phyloP scores from a whole-genome alignment of 148 eudicot genomes.

The Linanthus parryae region DNA sequence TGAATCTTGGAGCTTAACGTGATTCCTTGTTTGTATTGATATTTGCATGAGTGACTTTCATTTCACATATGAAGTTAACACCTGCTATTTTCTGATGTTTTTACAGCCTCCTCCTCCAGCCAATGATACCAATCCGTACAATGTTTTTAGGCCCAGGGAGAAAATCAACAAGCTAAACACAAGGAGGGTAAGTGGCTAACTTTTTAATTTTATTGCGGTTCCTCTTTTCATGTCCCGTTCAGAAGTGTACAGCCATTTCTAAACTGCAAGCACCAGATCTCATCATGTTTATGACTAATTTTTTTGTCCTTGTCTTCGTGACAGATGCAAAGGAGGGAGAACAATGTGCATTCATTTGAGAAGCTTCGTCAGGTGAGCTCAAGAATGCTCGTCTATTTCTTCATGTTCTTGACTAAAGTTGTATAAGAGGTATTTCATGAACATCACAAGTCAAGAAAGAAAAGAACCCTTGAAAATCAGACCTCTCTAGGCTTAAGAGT shows the following conservation, averaged over 20 bases:
- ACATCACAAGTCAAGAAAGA: not conserved
- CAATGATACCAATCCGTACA: constrained; percentile 95
- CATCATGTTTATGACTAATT: not conserved
- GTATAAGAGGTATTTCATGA: not conserved
- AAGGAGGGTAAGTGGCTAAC: constrained; percentile 59
- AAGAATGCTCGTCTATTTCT: not conserved
- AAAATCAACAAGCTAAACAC: constrained; percentile 96
- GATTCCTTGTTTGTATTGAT: not conserved
- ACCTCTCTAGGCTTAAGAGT: no score
- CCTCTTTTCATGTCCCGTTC: no score
- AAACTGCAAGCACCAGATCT: not conserved
- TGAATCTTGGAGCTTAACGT: not conserved
- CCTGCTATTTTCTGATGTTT: constrained; percentile 9
- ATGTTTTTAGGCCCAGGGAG: constrained; percentile 97
- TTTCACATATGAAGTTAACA: constrained; percentile 6
- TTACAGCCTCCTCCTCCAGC: constrained; percentile 97
- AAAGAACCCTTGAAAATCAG: no score
- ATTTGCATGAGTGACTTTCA: not conserved
- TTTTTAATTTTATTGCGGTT: constrained; percentile 4
- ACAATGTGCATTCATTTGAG: constrained; percentile 97
- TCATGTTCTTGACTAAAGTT: not conserved
- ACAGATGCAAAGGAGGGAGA: constrained; percentile 98
- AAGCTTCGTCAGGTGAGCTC: constrained; percentile 86
- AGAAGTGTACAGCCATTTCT: not conserved
- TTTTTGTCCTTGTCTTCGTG: constrained; percentile 5